These are phyloP conservation scores for Aegle marmelos DNA, from an alignment of 345 rosid genomes.

Conservation along the genomic window DNA sequence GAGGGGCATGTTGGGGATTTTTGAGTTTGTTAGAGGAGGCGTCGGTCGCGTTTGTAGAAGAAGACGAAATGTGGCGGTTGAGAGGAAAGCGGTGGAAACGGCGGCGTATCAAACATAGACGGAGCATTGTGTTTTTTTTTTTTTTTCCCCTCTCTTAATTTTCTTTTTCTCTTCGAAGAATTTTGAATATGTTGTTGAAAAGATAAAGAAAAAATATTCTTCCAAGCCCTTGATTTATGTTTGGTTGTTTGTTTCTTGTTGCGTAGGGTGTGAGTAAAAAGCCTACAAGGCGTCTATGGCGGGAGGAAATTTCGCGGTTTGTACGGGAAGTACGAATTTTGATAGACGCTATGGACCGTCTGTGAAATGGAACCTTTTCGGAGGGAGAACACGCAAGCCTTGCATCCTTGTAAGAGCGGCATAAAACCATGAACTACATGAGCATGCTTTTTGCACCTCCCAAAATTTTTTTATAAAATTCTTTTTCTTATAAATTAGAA, in stretches of 20 bases:
- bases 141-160: background rate
- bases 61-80: constrained; percentile 33
- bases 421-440: too few species aligned
- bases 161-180: background rate
- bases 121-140: constrained; percentile 40
- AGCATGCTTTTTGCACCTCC: too few species aligned
- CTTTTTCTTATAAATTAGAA: too few species aligned
- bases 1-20: constrained; percentile 26
- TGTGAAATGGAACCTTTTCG: background rate
- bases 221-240: background rate
- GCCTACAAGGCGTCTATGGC: constrained; percentile 1
- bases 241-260: background rate
- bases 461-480: too few species aligned
- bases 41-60: constrained; percentile 27
- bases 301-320: constrained; percentile 19
- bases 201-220: background rate
- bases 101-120: constrained; percentile 41
- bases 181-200: background rate
- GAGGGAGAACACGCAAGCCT: background rate
- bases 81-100: constrained; percentile 37
- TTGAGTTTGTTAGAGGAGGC: constrained; percentile 30
- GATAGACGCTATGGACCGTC: background rate
- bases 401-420: background rate
- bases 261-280: background rate
- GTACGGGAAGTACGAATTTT: background rate